Percentiles rank a stretch among this genome's conserved stretches.
Conservation (phyloP, 1,284 basidiomycete genomes). For the Cutaneotrichosporon sp. region DNA sequence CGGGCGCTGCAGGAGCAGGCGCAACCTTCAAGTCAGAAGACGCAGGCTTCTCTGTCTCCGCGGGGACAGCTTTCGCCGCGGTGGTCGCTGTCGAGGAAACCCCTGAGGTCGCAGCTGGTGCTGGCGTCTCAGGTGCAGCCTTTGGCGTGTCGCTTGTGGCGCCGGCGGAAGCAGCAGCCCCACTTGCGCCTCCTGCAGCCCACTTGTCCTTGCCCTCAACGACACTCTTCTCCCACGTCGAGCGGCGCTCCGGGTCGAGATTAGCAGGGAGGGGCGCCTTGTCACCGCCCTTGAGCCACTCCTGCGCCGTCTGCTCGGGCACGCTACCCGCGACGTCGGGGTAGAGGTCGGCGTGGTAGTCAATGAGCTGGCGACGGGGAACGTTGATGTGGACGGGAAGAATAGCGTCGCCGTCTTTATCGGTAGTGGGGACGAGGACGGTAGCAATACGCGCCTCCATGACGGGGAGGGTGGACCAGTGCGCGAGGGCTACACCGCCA, state of each 20-base stretch:
- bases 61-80: background rate
- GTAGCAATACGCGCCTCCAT: conserved; percentile 50
- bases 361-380: conserved; percentile 49
- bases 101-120: too few relatives aligned
- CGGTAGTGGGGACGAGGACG: conserved; percentile 38
- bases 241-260: conserved; percentile 33
- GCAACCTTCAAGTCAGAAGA: background rate
- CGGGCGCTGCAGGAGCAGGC: conserved; percentile 1
- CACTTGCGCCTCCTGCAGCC: background rate
- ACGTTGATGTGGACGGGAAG: conserved; percentile 46
- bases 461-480: conserved; percentile 41
- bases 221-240: conserved; percentile 26
- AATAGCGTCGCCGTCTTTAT: conserved; percentile 44
- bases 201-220: background rate
- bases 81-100: background rate
- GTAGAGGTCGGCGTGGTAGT: conserved; percentile 49
- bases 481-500: conserved; percentile 37
- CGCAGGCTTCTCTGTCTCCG: background rate
- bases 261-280: conserved; percentile 26
- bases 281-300: conserved; percentile 44
- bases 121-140: background rate
- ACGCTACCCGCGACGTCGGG: conserved; percentile 41
- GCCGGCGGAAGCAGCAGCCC: background rate
- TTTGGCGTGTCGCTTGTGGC: background rate
- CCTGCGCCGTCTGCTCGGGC: conserved; percentile 37